Evolutionary conservation across 2,329 filamentous ascomycete genomes (phyloP).

Genomic region (Colletotrichum caudatum): DNA sequence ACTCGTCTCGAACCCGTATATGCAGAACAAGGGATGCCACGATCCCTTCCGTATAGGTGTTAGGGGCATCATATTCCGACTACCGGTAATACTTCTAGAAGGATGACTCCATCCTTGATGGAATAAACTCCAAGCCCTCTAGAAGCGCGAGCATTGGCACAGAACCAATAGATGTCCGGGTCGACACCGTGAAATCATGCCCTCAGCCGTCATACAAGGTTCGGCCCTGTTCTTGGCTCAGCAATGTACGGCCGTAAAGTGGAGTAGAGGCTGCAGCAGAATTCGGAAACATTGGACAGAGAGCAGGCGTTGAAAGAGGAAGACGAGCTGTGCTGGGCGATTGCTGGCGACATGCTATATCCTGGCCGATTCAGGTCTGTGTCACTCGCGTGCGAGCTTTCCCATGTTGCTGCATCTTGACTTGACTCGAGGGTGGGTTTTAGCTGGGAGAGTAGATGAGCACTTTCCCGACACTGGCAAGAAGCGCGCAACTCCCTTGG

Average conservation of each 20-base stretch:
- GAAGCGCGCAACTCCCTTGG: background rate
- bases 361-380: slow-evolving; percentile 8
- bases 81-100: background rate
- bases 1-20: background rate
- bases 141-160: slow-evolving; percentile 9
- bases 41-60: background rate
- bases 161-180: background rate
- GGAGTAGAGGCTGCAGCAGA: too few relatives aligned
- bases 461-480: background rate
- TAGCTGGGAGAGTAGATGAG: background rate
- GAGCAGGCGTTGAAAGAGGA: background rate
- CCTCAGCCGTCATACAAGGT: slow-evolving; percentile 14
- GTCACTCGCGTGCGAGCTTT: slow-evolving; percentile 11
- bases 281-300: background rate
- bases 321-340: background rate
- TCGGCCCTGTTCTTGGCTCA: background rate
- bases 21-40: background rate
- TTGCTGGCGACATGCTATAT: background rate
- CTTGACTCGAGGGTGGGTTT: background rate
- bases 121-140: background rate
- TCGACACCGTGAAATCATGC: slow-evolving; percentile 15
- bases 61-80: too few relatives aligned
- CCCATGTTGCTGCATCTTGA: background rate
- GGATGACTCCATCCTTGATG: background rate
- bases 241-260: background rate